Base-by-base conservation (phyloP, 108 stramenopile species). In the Fistulifera solaris region DNA sequence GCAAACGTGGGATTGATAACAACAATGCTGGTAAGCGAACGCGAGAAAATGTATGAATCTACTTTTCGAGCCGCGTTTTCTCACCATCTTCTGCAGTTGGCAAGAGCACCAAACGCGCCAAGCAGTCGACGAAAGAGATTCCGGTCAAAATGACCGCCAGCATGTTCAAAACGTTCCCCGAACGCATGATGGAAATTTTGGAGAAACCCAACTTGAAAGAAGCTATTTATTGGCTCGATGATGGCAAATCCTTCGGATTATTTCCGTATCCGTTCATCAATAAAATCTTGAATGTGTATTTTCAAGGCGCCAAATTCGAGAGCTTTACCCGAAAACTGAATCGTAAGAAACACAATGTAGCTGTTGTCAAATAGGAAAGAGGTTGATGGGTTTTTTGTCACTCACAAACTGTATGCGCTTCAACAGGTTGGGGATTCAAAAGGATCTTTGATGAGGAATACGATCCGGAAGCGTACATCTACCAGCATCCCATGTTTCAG, bases 251-350 rank as follows among this genome's bases (percentile, higher is more conserved):
- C 13, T 72, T 72, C 44, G 61, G 49, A 27, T n/a, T 72, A 17
- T 55, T 59, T 14, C 48, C 60, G 11, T 19, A 67, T 16, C 57
- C 61, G 55, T 62, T 72, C 14, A 26, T 60, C 18, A 52, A 21
- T 7, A 35, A 47, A 19, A 19, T 72, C 15, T 27, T 72, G 19
- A 23, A 44, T 14, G 35, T 40, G 44, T 63, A 72, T 40, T 72
- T 72, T 53, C 59, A 71, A 27, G 47, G 64, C 23, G 40, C 64
- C 7, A 71, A 71, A 52, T 61, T 65, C 26, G 64, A 64, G 19
- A 53, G 50, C 31, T 72, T 72, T 40, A 72, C 71, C 10, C 41
- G 71, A 1, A 67, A 66, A 28, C 61, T 72, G 11, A 67, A 67
- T 44, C 54, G 71, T 35, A 35, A 6, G 6, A 8, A 6, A 35